Conservation (phyloP, 2,329 filamentous ascomycete genomes). For the Ceratocystis papillata region DNA sequence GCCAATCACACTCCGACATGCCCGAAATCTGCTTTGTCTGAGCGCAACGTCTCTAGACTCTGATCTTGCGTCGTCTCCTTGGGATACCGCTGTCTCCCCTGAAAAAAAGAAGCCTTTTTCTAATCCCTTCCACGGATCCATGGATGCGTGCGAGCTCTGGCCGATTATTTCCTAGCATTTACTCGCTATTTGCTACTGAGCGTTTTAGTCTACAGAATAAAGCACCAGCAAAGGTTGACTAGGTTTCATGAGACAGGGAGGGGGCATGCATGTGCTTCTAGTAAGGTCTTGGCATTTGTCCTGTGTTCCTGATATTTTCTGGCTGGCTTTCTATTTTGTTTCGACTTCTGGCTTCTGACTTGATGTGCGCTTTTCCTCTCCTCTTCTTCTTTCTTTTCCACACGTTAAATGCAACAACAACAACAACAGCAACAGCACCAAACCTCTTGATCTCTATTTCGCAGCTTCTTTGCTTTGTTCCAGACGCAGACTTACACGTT, state of each 20-base stretch:
- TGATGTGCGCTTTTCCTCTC: not conserved
- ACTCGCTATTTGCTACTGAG: constrained; percentile 8
- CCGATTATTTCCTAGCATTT: constrained; percentile 4
- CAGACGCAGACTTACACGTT: not conserved
- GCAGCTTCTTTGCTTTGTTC: not conserved
- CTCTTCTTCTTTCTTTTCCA: constrained; percentile 7
- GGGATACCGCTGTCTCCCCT: constrained; percentile 4
- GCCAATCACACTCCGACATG: not conserved
- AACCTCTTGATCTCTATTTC: not conserved
- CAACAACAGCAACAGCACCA: too few species aligned
- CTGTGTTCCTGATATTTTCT: not conserved
- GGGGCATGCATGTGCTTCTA: constrained; percentile 11
- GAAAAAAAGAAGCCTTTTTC: constrained; percentile 12
- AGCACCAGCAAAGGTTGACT: not conserved
- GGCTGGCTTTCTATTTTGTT: not conserved
- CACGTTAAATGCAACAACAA: not conserved
- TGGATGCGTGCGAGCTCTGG: constrained; percentile 3
- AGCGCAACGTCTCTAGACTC: not conserved
- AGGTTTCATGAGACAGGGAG: constrained; percentile 11
- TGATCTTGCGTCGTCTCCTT: not conserved
- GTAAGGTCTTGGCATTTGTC: constrained; percentile 10
- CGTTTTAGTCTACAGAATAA: not conserved
- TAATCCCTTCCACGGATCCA: constrained; percentile 5
- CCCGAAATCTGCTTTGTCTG: not conserved
- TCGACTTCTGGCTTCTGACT: not conserved